Percentiles rank a stretch among this genome's conserved stretches.
Evolutionary conservation across 2,329 filamentous ascomycete genomes (phyloP).

Genomic region (Huntiella omanensis): DNA sequence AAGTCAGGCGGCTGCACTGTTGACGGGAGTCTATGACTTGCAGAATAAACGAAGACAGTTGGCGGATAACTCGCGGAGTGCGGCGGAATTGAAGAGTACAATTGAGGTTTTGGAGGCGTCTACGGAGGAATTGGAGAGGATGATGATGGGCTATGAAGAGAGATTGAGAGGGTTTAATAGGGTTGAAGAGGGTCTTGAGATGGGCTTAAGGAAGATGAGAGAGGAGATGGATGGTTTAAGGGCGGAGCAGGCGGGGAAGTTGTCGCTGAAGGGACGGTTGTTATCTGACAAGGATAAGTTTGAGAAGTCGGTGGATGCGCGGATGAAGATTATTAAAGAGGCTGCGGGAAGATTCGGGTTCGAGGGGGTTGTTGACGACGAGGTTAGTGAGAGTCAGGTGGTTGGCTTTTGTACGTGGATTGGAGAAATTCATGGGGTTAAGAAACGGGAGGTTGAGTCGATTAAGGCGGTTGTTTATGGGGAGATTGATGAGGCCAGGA

Average conservation of each 20-base stretch:
- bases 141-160: conserved; percentile 60
- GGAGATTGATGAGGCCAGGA: conserved; percentile 58
- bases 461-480: conserved; percentile 52
- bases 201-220: conserved; percentile 48
- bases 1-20: conserved; percentile 53
- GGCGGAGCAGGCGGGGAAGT: conserved; percentile 29
- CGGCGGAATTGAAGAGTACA: conserved; percentile 49
- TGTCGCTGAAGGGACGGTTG: conserved; percentile 53
- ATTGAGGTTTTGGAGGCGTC: conserved; percentile 63
- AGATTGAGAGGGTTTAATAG: conserved; percentile 46
- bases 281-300: conserved; percentile 77
- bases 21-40: conserved; percentile 56
- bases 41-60: conserved; percentile 60
- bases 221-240: conserved; percentile 26
- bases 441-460: conserved; percentile 59
- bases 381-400: conserved; percentile 50
- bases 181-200: conserved; percentile 42
- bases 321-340: conserved; percentile 57
- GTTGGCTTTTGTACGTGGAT: conserved; percentile 61
- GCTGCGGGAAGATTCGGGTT: conserved; percentile 61
- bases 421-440: conserved; percentile 55
- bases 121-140: conserved; percentile 54
- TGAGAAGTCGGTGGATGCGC: conserved; percentile 56
- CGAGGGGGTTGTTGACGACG: conserved; percentile 62
- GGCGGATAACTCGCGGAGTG: conserved; percentile 47